These are phyloP conservation scores for Cladophialophora carrionii DNA, from an alignment of 2,329 filamentous ascomycete species.

Conservation along the genomic window DNA sequence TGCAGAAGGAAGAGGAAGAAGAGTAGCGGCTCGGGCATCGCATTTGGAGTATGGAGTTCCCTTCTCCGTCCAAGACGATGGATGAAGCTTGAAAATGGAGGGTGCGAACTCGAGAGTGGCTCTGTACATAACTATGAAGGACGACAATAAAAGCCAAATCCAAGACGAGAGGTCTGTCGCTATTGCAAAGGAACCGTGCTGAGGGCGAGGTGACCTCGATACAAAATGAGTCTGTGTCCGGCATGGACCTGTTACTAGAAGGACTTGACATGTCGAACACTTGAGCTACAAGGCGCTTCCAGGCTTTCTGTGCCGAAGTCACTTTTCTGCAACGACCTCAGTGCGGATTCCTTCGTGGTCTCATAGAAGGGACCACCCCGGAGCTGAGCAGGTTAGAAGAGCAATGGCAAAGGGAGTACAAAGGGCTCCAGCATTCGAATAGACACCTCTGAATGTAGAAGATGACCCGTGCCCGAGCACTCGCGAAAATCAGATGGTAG, in stretches of 20 bases:
- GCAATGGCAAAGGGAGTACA: not conserved
- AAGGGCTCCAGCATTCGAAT: not conserved
- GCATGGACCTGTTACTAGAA: not conserved
- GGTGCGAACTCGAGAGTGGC: not conserved
- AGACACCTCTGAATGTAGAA: not conserved
- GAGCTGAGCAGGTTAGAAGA: not conserved
- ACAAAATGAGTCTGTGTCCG: not conserved
- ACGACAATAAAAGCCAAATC: conserved; percentile 12
- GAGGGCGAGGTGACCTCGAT: not conserved
- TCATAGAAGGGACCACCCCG: not conserved
- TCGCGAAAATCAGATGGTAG: not conserved
- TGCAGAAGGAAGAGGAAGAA: conserved; percentile 70
- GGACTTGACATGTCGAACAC: not conserved
- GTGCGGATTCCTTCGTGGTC: not conserved
- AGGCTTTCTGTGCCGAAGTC: not conserved
- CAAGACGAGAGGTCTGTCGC: not conserved
- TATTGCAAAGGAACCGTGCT: not conserved
- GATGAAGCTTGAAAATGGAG: conserved; percentile 3
- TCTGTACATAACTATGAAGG: conserved; percentile 31
- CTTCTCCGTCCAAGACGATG: not conserved
- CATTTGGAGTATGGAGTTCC: conserved; percentile 8
- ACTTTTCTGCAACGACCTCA: not conserved
- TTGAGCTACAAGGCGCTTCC: not conserved
- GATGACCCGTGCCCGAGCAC: not conserved
- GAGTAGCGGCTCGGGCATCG: conserved; percentile 42